A percentile compares a stretch with the other conserved stretches of the same genome.
phyloP scores from a whole-genome alignment of 2,329 filamentous ascomycete species.

The Penicillium freii region DNA sequence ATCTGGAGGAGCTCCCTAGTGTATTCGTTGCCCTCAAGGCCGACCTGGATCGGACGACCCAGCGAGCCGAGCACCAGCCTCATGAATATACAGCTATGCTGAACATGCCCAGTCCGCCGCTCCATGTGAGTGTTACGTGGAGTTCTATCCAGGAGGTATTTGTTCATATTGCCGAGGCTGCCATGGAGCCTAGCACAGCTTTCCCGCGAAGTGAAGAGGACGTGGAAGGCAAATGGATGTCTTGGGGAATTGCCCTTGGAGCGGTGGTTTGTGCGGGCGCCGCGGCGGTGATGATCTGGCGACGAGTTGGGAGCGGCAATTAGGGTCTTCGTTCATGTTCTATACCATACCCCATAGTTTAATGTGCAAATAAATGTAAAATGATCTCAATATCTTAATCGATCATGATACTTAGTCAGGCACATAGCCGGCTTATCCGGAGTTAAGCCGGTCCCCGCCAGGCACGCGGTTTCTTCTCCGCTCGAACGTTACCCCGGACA shows the following conservation, averaged over 20 bases:
- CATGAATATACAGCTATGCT: conserved; percentile 83
- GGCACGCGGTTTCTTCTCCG: conserved; percentile 22
- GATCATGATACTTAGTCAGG: not conserved
- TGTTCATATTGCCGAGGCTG: conserved; percentile 84
- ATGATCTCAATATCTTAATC: not conserved
- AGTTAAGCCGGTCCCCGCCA: conserved; percentile 18
- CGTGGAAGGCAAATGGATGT: conserved; percentile 70
- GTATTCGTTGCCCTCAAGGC: conserved; percentile 94
- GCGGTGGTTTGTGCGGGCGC: conserved; percentile 62
- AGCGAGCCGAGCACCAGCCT: conserved; percentile 84
- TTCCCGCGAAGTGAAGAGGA: conserved; percentile 91
- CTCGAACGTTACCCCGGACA: conserved; percentile 21
- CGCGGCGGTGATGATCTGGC: conserved; percentile 61
- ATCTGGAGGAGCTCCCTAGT: conserved; percentile 83
- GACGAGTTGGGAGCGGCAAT: conserved; percentile 43
- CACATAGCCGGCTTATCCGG: conserved; percentile 7
- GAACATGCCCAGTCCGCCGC: conserved; percentile 78
- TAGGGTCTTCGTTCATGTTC: conserved; percentile 24
- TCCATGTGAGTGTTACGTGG: conserved; percentile 96
- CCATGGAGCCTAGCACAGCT: conserved; percentile 81
- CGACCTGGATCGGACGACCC: conserved; percentile 94
- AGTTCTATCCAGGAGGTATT: conserved; percentile 91
- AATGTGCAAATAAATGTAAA: not conserved
- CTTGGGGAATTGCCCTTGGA: conserved; percentile 79
- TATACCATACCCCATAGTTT: conserved; percentile 17